Evolutionary conservation across 2,329 filamentous ascomycete genomes (phyloP).

Genomic region (Colletotrichum liriopes): DNA sequence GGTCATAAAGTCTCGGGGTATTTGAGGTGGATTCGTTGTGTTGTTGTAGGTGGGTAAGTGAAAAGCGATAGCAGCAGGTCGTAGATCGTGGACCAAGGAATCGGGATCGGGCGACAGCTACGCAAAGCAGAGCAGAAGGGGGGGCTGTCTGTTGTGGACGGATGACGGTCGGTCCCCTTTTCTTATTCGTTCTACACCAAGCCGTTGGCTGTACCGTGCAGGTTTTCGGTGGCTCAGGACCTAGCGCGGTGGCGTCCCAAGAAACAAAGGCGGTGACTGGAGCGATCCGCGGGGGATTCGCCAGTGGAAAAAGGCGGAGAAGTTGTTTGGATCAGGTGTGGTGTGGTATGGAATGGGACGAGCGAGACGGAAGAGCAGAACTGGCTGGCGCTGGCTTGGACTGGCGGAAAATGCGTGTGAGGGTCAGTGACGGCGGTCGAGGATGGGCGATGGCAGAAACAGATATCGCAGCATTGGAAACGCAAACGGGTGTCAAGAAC

Average conservation of each 20-base stretch:
- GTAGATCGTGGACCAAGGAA: conserved; percentile 36
- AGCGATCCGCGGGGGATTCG: conserved; percentile 44
- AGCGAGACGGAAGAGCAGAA: conserved; percentile 25
- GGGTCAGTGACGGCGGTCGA: conserved; percentile 37
- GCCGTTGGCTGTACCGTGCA: conserved; percentile 42
- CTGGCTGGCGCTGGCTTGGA: conserved; percentile 20
- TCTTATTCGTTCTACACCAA: conserved; percentile 42
- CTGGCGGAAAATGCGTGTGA: conserved; percentile 5
- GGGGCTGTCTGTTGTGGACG: conserved; percentile 33
- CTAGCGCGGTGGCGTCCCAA: conserved; percentile 44
- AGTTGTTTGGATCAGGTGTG: conserved; percentile 4
- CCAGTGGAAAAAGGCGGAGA: conserved; percentile 28
- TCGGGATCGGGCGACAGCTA: conserved; percentile 34
- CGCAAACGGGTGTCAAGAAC: conserved; percentile 37
- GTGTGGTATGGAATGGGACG: background rate
- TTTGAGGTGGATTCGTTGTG: background rate
- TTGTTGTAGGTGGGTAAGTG: conserved; percentile 19
- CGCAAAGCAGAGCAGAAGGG: conserved; percentile 6
- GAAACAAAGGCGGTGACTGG: conserved; percentile 46
- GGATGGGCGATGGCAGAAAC: conserved; percentile 33
- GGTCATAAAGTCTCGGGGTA: conserved; percentile 30
- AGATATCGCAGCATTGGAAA: conserved; percentile 37
- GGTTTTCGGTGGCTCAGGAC: conserved; percentile 43
- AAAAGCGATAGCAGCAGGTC: conserved; percentile 19
- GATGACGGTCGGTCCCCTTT: conserved; percentile 38